Evolutionary conservation across 208 protist genomes (phyloP).

Genomic region (Novymonas esmeraldas): DNA sequence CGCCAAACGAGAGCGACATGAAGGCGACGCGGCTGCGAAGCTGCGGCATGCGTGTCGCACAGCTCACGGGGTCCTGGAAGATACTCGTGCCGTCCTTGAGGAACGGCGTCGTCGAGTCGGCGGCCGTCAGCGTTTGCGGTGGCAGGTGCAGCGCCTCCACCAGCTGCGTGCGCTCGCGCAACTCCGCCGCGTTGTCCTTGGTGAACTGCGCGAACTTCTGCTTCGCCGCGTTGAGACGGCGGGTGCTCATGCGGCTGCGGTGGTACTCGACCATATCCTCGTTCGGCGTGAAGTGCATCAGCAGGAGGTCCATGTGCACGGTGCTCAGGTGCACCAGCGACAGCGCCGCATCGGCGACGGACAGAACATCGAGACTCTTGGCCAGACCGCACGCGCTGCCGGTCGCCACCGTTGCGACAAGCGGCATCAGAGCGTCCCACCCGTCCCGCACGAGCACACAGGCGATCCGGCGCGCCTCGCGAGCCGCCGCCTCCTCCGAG

Average conservation of each 20-base stretch:
- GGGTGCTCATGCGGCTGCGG: constrained; percentile 10
- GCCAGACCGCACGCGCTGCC: constrained; percentile 88
- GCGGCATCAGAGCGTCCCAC: constrained; percentile 57
- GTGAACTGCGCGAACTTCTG: constrained; percentile 34
- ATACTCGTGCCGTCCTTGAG: constrained; percentile 46
- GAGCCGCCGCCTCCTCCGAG: constrained; percentile 7
- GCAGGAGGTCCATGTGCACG: constrained; percentile 65
- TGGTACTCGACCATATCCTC: constrained; percentile 41
- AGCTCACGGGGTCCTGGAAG: constrained; percentile 46
- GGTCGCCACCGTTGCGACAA: constrained; percentile 76
- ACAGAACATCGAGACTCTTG: constrained; percentile 68
- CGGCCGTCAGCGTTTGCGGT: constrained; percentile 2
- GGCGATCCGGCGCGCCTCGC: constrained; percentile 10
- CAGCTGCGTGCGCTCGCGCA: constrained; percentile 24
- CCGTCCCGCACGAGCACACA: constrained; percentile 19
- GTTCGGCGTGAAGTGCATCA: constrained; percentile 54
- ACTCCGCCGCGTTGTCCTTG: constrained; percentile 17
- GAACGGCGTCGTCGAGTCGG: constrained; percentile 39
- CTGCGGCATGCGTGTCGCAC: constrained; percentile 42
- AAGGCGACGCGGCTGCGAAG: constrained; percentile 72
- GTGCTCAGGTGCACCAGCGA: constrained; percentile 73
- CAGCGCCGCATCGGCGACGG: constrained; percentile 44
- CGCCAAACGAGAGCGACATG: constrained; percentile 87
- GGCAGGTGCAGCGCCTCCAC: background rate
- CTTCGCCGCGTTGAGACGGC: constrained; percentile 22